Conservation (phyloP, 495 filamentous ascomycete genomes). For the Aspergillus cristatus region DNA sequence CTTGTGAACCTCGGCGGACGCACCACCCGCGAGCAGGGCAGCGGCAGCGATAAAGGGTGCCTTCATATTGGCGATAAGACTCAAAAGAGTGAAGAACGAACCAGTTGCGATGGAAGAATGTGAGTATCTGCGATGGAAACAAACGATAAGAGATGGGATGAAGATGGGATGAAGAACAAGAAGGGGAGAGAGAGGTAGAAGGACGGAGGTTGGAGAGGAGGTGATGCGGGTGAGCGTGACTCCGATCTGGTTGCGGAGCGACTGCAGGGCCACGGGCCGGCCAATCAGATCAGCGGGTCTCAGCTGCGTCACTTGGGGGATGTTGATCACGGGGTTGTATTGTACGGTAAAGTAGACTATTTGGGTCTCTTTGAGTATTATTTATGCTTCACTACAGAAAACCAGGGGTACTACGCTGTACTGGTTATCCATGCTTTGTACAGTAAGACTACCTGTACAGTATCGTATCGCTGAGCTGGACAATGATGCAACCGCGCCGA, state of each 20-base stretch:
- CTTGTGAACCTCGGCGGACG: constrained; percentile 78
- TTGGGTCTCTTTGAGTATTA: too few species aligned
- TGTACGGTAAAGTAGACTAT: too few species aligned
- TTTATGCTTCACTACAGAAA: too few species aligned
- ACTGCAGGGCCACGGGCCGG: background rate
- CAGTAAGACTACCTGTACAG: too few species aligned
- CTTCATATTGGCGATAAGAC: constrained; percentile 59
- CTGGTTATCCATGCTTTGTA: too few species aligned
- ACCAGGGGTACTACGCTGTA: too few species aligned
- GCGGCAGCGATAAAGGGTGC: constrained; percentile 62
- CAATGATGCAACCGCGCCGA: too few species aligned
- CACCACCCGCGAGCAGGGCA: constrained; percentile 72
- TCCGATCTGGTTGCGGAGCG: background rate
- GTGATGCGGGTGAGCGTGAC: constrained; percentile 10
- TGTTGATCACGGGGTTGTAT: background rate
- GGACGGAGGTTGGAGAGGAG: constrained; percentile 4
- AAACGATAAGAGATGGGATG: constrained; percentile 1
- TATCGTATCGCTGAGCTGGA: too few species aligned
- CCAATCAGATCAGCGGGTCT: background rate
- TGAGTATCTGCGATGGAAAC: constrained; percentile 7
- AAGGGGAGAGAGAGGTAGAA: constrained; percentile 7
- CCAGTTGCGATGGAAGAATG: constrained; percentile 5
- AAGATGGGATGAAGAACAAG: constrained; percentile 12
- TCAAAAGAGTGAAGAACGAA: constrained; percentile 2
- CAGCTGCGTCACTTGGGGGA: background rate